Percentiles rank a stretch among this genome's conserved stretches.
These are phyloP conservation scores for Camellia oleifera DNA, from an alignment of 179 eudicot genomes.

Conservation along the genomic window DNA sequence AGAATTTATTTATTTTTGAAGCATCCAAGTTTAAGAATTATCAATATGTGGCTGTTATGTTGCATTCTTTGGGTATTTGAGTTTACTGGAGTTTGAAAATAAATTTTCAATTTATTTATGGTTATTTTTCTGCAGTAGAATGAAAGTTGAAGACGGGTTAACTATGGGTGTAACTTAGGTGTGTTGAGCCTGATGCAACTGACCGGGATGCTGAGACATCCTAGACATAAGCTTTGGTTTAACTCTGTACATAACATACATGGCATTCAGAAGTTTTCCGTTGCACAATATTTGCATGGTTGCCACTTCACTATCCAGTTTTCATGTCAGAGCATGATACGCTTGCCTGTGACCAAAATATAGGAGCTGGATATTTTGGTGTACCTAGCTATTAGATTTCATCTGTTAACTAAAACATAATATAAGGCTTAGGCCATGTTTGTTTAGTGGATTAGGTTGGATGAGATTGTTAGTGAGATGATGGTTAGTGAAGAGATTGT, in stretches of 20 bases:
- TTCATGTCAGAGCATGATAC: not conserved
- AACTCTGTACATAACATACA: not conserved
- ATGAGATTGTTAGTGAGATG: too few relatives aligned
- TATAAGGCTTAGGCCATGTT: not conserved
- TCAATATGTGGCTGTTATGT: not conserved
- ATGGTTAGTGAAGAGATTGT: too few relatives aligned
- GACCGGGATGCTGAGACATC: not conserved
- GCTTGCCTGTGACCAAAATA: not conserved
- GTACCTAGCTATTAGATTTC: not conserved
- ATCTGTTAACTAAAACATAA: not conserved
- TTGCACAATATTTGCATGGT: not conserved
- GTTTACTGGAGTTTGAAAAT: constrained; percentile 3
- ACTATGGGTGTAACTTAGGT: not conserved
- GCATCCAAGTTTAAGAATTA: constrained; percentile 2
- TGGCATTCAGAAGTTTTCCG: not conserved
- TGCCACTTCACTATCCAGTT: not conserved
- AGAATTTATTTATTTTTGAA: not conserved
- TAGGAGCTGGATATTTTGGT: too few relatives aligned
- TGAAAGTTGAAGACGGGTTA: not conserved
- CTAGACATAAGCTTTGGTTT: not conserved
- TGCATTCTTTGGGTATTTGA: constrained; percentile 1
- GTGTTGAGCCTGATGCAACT: not conserved
- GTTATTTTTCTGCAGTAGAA: not conserved
- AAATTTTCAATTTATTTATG: not conserved
- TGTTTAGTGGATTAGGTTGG: too few relatives aligned